Evolutionary conservation across 768 basidiomycete genomes (phyloP).

Genomic region (Coprinellus aureogranulatus): DNA sequence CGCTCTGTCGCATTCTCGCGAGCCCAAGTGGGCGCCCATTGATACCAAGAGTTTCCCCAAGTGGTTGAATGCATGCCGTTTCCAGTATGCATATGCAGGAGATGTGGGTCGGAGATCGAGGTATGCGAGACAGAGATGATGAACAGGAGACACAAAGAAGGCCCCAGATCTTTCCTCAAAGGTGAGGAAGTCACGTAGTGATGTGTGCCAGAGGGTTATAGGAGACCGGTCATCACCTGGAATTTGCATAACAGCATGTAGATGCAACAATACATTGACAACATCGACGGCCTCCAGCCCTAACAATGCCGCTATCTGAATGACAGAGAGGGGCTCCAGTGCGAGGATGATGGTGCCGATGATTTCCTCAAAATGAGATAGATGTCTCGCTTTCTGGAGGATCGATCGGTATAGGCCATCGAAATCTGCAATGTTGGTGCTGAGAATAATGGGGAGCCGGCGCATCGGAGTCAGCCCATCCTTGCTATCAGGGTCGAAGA

Average conservation of each 20-base stretch:
- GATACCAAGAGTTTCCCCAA: no score
- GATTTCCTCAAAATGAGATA: background rate
- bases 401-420: background rate
- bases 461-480: background rate
- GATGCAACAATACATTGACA: background rate
- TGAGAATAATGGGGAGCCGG: background rate
- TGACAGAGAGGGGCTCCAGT: background rate
- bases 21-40: no score
- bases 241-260: background rate
- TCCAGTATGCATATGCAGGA: no score
- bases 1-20: no score
- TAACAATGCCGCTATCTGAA: background rate
- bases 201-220: background rate
- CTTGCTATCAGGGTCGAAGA: background rate
- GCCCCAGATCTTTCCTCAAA: background rate
- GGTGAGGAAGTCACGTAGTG: background rate
- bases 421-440: background rate
- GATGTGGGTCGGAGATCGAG: no score
- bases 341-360: background rate
- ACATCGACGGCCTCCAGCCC: background rate
- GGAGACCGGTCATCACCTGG: background rate
- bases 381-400: background rate
- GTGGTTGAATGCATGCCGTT: no score
- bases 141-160: background rate
- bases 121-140: no score